Evolutionary conservation across 129 eudicot species (phyloP).

Genomic region (Arctium lappa): DNA sequence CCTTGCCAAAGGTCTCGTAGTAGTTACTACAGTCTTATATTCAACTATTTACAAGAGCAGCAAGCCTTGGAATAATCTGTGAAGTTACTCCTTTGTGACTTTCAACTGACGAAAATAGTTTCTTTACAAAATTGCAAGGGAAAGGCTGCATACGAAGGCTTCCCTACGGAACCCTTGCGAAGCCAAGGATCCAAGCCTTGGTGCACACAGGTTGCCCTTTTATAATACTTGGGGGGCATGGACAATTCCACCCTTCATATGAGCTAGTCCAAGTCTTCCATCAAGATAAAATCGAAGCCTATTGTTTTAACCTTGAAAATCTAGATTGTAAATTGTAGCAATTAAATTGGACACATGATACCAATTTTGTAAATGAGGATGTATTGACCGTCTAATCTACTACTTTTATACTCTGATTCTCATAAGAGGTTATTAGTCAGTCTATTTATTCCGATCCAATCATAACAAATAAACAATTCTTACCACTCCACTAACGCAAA

Average conservation of each 20-base stretch:
- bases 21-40: background rate
- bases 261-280: background rate
- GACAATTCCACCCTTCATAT: background rate
- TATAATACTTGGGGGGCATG: background rate
- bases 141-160: background rate
- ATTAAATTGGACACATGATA: background rate
- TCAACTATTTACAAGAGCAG: background rate
- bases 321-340: background rate
- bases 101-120: background rate
- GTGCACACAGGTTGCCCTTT: background rate
- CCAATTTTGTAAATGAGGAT: background rate
- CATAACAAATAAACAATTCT: background rate
- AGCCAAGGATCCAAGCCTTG: background rate
- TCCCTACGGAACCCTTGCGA: background rate
- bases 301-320: background rate
- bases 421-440: background rate
- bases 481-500: slow-evolving; percentile 2
- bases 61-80: background rate
- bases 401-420: background rate
- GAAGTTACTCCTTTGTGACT: background rate
- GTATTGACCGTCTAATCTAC: background rate
- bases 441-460: background rate
- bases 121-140: background rate
- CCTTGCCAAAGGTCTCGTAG: background rate
- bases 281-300: background rate